Percentiles rank a stretch among this genome's conserved stretches.
Conservation (phyloP, 169 alveolate genomes). For the Plasmodium reichenowi region DNA sequence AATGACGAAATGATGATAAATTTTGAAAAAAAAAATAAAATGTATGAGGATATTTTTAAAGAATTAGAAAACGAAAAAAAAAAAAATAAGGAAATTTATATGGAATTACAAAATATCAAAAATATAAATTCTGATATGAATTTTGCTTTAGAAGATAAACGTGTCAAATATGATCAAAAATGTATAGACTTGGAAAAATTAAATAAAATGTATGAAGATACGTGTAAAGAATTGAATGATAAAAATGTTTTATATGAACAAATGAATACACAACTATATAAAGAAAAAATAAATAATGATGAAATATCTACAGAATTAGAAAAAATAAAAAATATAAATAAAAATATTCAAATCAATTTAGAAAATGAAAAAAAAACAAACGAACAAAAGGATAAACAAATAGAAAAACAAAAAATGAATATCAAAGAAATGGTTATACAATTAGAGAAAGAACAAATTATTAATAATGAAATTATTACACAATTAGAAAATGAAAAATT, state of each 20-base stretch:
- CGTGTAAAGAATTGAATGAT: not conserved
- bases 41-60: not conserved
- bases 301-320: slow-evolving; percentile 21
- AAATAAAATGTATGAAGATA: not conserved
- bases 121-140: not conserved
- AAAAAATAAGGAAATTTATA: slow-evolving; percentile 1
- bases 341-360: not conserved
- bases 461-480: not conserved
- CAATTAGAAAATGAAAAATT: slow-evolving; percentile 14
- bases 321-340: not conserved
- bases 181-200: slow-evolving; percentile 7
- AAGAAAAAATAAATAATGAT: not conserved
- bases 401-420: slow-evolving; percentile 17
- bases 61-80: slow-evolving; percentile 46
- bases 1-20: no score
- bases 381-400: not conserved
- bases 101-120: slow-evolving; percentile 25
- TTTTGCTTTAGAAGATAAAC: slow-evolving; percentile 11
- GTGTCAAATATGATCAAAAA: not conserved
- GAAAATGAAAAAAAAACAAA: slow-evolving; percentile 17
- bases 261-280: not conserved
- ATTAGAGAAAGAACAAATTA: slow-evolving; percentile 23
- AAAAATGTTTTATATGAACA: not conserved
- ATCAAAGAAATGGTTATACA: not conserved
- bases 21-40: slow-evolving; percentile 58